Evolutionary conservation across 148 eudicot genomes (phyloP).

Genomic region (Rhododendron griersonianum): DNA sequence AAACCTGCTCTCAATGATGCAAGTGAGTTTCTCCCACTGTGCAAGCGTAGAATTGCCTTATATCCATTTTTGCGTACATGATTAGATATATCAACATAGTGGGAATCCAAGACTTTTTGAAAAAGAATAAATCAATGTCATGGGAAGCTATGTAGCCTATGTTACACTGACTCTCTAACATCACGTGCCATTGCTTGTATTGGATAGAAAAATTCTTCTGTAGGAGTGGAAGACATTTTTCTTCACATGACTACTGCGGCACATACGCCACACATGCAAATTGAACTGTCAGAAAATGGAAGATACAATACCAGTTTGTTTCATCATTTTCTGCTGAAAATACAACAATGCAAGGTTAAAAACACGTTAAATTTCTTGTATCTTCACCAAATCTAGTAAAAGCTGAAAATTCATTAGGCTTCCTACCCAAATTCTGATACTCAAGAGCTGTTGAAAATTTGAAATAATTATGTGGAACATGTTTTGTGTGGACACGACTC

Average conservation of each 20-base stretch:
- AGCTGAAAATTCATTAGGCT: not conserved
- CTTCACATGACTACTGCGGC: not conserved
- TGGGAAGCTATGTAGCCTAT: not conserved
- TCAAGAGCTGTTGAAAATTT: not conserved
- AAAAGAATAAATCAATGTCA: not conserved
- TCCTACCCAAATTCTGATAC: not conserved
- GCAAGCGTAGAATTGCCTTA: not conserved
- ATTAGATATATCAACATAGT: not conserved
- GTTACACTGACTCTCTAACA: not conserved
- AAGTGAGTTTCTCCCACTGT: conserved; percentile 42
- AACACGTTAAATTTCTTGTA: not conserved
- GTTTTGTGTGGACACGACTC: not conserved
- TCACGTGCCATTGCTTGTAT: not conserved
- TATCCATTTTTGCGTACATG: not conserved
- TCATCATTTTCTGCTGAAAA: not conserved
- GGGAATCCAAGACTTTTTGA: not conserved
- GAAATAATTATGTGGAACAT: not conserved
- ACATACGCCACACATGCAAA: not conserved
- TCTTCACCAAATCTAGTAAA: not conserved
- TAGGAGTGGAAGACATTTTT: not conserved
- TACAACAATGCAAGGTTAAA: not conserved
- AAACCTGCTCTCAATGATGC: conserved; percentile 93
- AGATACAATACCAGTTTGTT: not conserved
- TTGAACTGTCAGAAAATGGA: not conserved
- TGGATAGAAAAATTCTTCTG: not conserved